These are phyloP conservation scores for Penicillium crystallinum DNA, from an alignment of 495 filamentous ascomycete genomes.

Conservation along the genomic window DNA sequence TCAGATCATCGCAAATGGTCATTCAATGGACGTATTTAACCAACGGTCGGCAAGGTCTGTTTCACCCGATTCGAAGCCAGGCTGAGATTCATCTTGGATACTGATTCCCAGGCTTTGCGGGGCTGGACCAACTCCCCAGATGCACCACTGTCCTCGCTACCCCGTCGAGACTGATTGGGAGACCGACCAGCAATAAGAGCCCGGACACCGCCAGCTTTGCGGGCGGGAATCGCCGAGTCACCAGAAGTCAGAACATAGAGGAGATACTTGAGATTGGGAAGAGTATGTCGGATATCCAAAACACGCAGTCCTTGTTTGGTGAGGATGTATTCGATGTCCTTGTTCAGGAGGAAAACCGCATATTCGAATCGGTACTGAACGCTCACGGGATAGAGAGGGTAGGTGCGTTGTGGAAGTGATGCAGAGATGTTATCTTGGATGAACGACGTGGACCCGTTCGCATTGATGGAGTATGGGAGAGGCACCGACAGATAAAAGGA, in stretches of 20 bases:
- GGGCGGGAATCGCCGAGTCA: conserved; percentile 66
- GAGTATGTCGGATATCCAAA: conserved; percentile 82
- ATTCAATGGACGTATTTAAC: not conserved
- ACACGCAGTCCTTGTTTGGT: conserved; percentile 66
- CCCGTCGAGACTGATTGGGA: conserved; percentile 34
- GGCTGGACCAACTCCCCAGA: conserved; percentile 30
- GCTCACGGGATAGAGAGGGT: conserved; percentile 74
- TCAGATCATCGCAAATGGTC: not conserved
- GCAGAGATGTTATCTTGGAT: conserved; percentile 77
- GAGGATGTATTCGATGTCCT: conserved; percentile 84
- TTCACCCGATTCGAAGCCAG: conserved; percentile 20
- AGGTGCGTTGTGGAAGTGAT: conserved; percentile 60
- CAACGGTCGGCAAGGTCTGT: conserved; percentile 11
- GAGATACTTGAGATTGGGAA: conserved; percentile 92
- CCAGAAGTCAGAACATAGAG: conserved; percentile 79
- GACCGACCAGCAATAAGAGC: conserved; percentile 47
- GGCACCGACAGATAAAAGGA: conserved; percentile 77
- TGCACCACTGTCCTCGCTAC: conserved; percentile 37
- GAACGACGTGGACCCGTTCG: conserved; percentile 65
- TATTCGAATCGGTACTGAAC: conserved; percentile 89
- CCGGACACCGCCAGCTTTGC: conserved; percentile 72
- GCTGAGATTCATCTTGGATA: conserved; percentile 30
- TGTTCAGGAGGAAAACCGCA: conserved; percentile 88
- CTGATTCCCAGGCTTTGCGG: conserved; percentile 24
- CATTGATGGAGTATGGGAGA: conserved; percentile 74